Evolutionary conservation across 2,329 filamentous ascomycete species (phyloP).

Genomic region (Talaromyces piceae): DNA sequence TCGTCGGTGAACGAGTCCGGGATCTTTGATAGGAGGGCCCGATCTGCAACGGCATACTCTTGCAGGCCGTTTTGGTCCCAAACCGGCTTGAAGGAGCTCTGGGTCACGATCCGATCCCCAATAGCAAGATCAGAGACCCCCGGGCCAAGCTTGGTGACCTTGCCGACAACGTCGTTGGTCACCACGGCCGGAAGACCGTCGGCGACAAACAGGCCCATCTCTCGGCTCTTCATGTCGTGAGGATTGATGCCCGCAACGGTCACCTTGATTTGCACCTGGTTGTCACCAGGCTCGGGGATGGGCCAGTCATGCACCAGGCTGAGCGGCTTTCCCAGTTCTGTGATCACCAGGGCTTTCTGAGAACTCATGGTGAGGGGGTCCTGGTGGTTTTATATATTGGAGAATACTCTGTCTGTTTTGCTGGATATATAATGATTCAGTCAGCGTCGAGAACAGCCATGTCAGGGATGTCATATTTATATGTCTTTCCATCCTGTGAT

Average conservation of each 20-base stretch:
- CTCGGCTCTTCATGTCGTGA: slow-evolving; percentile 35
- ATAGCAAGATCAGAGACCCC: slow-evolving; percentile 18
- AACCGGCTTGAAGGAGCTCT: slow-evolving; percentile 19
- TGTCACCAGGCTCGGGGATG: slow-evolving; percentile 23
- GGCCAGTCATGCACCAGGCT: slow-evolving; percentile 12
- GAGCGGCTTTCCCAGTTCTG: neutral
- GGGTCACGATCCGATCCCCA: slow-evolving; percentile 23
- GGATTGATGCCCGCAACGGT: slow-evolving; percentile 20
- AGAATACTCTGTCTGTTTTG: too few relatives aligned
- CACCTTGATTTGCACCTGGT: slow-evolving; percentile 33
- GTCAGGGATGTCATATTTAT: too few relatives aligned
- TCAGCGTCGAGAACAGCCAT: too few relatives aligned
- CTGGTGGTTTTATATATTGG: neutral
- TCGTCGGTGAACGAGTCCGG: slow-evolving; percentile 27
- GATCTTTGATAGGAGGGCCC: slow-evolving; percentile 22
- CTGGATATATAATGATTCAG: too few relatives aligned
- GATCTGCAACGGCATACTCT: slow-evolving; percentile 31
- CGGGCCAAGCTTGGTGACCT: slow-evolving; percentile 21
- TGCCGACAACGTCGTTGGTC: slow-evolving; percentile 29
- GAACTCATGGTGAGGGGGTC: slow-evolving; percentile 1
- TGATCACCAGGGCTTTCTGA: neutral
- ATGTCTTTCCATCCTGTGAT: too few relatives aligned
- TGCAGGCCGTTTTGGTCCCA: slow-evolving; percentile 24
- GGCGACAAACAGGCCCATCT: slow-evolving; percentile 29
- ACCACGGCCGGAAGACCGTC: slow-evolving; percentile 25